These are phyloP conservation scores for Pseudopyricularia cyperi DNA, from an alignment of 2,329 filamentous ascomycete species.

Conservation along the genomic window DNA sequence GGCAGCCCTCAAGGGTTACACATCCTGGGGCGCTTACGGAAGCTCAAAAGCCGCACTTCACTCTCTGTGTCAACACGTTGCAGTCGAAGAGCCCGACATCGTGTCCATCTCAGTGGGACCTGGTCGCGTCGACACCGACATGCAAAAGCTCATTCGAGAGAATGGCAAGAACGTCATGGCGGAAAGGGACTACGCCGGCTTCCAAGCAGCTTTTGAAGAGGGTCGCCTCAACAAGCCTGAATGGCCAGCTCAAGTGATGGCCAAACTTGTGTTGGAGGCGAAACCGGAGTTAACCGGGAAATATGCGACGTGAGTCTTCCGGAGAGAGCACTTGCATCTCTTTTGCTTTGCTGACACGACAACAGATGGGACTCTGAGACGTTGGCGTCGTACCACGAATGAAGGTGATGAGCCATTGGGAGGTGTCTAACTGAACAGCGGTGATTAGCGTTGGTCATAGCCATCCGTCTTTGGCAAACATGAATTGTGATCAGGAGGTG, in stretches of 20 bases:
- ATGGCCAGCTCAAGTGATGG: conserved; percentile 77
- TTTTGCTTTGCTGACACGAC: conserved; percentile 7
- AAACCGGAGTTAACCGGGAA: conserved; percentile 59
- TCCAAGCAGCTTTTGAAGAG: conserved; percentile 54
- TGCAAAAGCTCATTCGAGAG: conserved; percentile 75
- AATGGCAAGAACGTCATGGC: conserved; percentile 35
- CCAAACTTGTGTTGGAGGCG: conserved; percentile 56
- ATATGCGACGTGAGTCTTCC: conserved; percentile 52
- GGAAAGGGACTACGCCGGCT: conserved; percentile 48
- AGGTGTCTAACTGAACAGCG: conserved; percentile 2
- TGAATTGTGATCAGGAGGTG: conserved; percentile 13
- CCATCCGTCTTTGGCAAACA: conserved; percentile 6
- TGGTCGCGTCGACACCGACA: conserved; percentile 76
- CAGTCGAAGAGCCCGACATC: conserved; percentile 64
- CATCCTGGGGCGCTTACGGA: conserved; percentile 70
- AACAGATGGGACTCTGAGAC: conserved; percentile 39
- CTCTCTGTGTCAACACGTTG: conserved; percentile 61
- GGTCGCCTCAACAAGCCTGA: conserved; percentile 69
- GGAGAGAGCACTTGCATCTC: neutral
- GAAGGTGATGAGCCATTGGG: neutral
- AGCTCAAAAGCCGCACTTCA: conserved; percentile 75
- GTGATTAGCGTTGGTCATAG: conserved; percentile 5
- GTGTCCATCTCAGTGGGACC: conserved; percentile 62
- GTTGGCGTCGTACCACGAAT: conserved; percentile 38
- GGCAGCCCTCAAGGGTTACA: conserved; percentile 52